Evolutionary conservation across 2,329 filamentous ascomycete species (phyloP).

Genomic region (Orbilia oligospora): DNA sequence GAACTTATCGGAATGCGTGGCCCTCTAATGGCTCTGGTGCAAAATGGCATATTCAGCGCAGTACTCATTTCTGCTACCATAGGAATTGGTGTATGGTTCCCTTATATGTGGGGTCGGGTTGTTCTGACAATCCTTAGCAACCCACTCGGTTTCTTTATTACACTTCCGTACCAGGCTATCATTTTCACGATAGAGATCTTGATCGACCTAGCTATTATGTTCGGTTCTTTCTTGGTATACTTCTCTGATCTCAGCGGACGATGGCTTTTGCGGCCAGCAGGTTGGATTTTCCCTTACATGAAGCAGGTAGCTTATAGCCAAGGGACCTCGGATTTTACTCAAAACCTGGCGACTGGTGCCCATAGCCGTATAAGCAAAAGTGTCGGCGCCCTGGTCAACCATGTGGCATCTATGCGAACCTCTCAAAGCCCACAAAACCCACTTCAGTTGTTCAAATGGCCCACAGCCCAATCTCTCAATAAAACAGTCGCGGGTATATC

Average conservation of each 20-base stretch:
- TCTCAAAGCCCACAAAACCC: constrained; percentile 33
- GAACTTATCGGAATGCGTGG: constrained; percentile 97
- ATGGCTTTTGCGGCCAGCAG: constrained; percentile 58
- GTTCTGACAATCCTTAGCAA: constrained; percentile 72
- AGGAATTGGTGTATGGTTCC: constrained; percentile 86
- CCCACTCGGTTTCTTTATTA: constrained; percentile 63
- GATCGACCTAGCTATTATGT: constrained; percentile 63
- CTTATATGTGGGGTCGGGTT: constrained; percentile 91
- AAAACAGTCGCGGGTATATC: constrained; percentile 37
- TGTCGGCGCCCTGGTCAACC: constrained; percentile 34
- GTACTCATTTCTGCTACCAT: constrained; percentile 91
- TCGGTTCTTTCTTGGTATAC: constrained; percentile 62
- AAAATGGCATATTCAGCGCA: constrained; percentile 94
- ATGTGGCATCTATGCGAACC: constrained; percentile 44
- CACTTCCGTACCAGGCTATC: constrained; percentile 61
- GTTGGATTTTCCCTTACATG: constrained; percentile 61
- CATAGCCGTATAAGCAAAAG: constrained; percentile 63
- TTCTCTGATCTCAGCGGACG: constrained; percentile 61
- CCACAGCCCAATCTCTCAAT: constrained; percentile 30
- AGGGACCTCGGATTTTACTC: constrained; percentile 60
- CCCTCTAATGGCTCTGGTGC: constrained; percentile 87
- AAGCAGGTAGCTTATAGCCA: constrained; percentile 57
- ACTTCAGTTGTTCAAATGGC: constrained; percentile 41
- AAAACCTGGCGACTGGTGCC: constrained; percentile 62
- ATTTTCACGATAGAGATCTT: constrained; percentile 63